Percentiles rank a stretch among this genome's conserved stretches.
Evolutionary conservation across 768 basidiomycete genomes (phyloP).

Genomic region (Pholiota microspora): DNA sequence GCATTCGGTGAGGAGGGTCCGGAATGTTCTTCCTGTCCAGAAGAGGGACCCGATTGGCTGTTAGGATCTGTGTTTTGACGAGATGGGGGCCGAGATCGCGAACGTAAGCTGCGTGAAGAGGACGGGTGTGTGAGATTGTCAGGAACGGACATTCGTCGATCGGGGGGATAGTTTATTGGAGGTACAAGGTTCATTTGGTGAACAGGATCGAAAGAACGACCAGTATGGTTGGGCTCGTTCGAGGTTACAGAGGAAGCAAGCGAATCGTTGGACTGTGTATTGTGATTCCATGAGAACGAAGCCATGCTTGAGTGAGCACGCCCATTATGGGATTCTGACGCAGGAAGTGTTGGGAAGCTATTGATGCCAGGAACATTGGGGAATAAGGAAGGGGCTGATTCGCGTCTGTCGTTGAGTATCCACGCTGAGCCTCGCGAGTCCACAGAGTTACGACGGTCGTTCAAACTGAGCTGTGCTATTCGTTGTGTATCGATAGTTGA

Average conservation of each 20-base stretch:
- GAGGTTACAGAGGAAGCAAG: conserved; percentile 35
- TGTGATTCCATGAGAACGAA: conserved; percentile 72
- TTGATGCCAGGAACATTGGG: conserved; percentile 54
- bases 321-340: conserved; percentile 55
- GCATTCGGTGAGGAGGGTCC: conserved; percentile 34
- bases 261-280: conserved; percentile 33
- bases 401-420: conserved; percentile 69
- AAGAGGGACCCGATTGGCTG: conserved; percentile 35
- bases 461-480: conserved; percentile 71
- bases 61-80: conserved; percentile 46
- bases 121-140: conserved; percentile 46
- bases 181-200: conserved; percentile 51
- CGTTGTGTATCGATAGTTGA: conserved; percentile 79
- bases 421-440: conserved; percentile 62
- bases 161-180: conserved; percentile 54
- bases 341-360: conserved; percentile 55
- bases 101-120: conserved; percentile 53
- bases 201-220: conserved; percentile 49
- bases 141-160: conserved; percentile 79
- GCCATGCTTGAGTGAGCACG: conserved; percentile 61
- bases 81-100: conserved; percentile 71
- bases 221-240: conserved; percentile 45
- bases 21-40: conserved; percentile 44
- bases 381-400: conserved; percentile 70
- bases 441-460: conserved; percentile 76